Evolutionary conservation across 257 asterid genomes (phyloP).

Genomic region (Solanum habrochaites): DNA sequence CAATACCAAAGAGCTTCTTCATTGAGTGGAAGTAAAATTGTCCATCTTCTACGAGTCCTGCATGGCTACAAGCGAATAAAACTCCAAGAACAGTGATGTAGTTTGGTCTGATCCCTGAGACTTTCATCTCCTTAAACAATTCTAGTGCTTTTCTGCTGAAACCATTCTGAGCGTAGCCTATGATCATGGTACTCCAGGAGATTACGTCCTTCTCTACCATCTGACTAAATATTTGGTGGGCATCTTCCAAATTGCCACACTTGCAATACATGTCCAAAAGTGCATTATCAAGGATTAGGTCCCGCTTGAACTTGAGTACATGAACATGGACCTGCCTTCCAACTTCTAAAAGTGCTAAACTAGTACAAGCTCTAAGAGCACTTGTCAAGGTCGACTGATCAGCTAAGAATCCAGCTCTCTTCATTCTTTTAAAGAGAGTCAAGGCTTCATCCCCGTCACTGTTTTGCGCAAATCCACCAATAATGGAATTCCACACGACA

Average conservation of each 20-base stretch:
- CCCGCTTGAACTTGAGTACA: constrained; percentile 56
- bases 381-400: constrained; percentile 72
- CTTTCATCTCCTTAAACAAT: constrained; percentile 54
- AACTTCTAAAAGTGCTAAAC: constrained; percentile 69
- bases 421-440: constrained; percentile 65
- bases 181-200: constrained; percentile 95
- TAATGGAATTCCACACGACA: constrained; percentile 81
- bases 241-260: constrained; percentile 71
- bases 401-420: constrained; percentile 44
- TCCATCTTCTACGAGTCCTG: constrained; percentile 72
- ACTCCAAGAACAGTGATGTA: constrained; percentile 66
- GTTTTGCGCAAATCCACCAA: constrained; percentile 90
- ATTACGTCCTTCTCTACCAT: constrained; percentile 73
- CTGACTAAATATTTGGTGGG: constrained; percentile 37
- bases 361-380: constrained; percentile 74
- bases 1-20: constrained; percentile 54
- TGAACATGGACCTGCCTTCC: constrained; percentile 87
- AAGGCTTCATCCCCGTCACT: constrained; percentile 66
- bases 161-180: constrained; percentile 90
- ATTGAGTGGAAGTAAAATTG: constrained; percentile 47
- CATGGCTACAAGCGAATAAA: constrained; percentile 89
- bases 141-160: constrained; percentile 62
- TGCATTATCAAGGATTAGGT: constrained; percentile 72
- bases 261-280: constrained; percentile 90
- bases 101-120: constrained; percentile 49